Conservation (phyloP, 305 asterid species). For the Stenogyne calaminthoides region DNA sequence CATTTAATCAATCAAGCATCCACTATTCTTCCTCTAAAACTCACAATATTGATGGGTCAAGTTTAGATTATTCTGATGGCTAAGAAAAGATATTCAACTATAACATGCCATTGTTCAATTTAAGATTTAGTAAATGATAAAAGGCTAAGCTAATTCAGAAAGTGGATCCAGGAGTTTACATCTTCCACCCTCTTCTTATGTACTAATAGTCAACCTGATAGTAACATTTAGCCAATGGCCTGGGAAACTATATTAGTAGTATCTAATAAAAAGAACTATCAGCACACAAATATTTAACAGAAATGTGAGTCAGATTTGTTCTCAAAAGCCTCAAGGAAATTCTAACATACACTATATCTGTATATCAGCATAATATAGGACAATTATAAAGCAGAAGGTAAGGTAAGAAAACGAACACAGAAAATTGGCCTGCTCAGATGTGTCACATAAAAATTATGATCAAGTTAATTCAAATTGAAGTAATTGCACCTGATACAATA, state of each 20-base stretch:
- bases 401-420: constrained; percentile 4
- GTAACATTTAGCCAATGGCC: not conserved
- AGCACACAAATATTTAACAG: not conserved
- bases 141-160: constrained; percentile 2
- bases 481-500: constrained; percentile 12
- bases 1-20: constrained; percentile 8
- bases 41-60: constrained; percentile 1
- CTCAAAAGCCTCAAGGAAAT: not conserved
- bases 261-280: constrained; percentile 8
- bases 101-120: not conserved
- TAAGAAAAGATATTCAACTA: constrained; percentile 16
- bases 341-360: not conserved
- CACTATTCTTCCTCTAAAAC: constrained; percentile 5
- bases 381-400: not conserved
- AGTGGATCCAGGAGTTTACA: constrained; percentile 11
- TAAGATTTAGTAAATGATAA: not conserved
- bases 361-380: constrained; percentile 16
- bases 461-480: constrained; percentile 12
- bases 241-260: constrained; percentile 2
- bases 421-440: not conserved
- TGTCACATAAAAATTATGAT: not conserved
- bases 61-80: constrained; percentile 11
- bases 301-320: not conserved
- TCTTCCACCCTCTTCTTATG: not conserved
- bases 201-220: constrained; percentile 12